A percentile compares a stretch with the other conserved stretches of the same genome.
phyloP scores from a whole-genome alignment of 352 stramenopile genomes.

The Pythium phragmiticola region DNA sequence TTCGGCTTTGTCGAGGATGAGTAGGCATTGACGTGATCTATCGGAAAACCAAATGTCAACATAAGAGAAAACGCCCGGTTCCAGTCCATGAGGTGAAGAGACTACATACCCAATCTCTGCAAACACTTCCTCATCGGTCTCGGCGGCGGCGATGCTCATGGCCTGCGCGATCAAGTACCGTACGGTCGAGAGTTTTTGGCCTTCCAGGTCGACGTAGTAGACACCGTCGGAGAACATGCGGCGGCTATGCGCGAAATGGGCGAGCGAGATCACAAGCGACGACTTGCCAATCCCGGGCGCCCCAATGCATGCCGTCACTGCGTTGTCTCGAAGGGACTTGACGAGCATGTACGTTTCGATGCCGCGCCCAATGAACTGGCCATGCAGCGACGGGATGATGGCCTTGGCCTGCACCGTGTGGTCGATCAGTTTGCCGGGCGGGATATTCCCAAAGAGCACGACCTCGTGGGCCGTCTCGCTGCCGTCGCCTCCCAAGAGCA shows the following conservation, averaged over 20 bases:
- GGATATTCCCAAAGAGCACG: slow-evolving; percentile 73
- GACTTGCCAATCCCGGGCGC: slow-evolving; percentile 80
- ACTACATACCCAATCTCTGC: slow-evolving; percentile 48
- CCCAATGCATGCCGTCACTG: slow-evolving; percentile 69
- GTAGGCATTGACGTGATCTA: slow-evolving; percentile 43
- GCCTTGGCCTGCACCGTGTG: slow-evolving; percentile 64
- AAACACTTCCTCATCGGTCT: slow-evolving; percentile 80
- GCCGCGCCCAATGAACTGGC: slow-evolving; percentile 77
- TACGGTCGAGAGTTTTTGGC: slow-evolving; percentile 75
- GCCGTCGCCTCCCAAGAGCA: slow-evolving; percentile 51
- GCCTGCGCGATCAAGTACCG: slow-evolving; percentile 78
- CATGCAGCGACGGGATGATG: slow-evolving; percentile 79
- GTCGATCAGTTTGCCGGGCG: slow-evolving; percentile 53
- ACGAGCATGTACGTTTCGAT: slow-evolving; percentile 80
- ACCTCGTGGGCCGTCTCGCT: slow-evolving; percentile 48
- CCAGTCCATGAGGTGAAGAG: not conserved
- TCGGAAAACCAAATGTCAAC: slow-evolving; percentile 60
- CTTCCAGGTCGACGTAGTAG: slow-evolving; percentile 84
- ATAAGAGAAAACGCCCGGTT: not conserved
- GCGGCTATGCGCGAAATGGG: slow-evolving; percentile 75
- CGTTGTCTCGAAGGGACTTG: slow-evolving; percentile 62
- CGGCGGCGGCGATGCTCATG: slow-evolving; percentile 67
- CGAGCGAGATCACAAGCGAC: slow-evolving; percentile 80
- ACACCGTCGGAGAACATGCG: slow-evolving; percentile 78
- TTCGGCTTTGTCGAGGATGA: slow-evolving; percentile 75